Evolutionary conservation across 805 yeast species (phyloP), one percentile per base, ranked within the genome.

Genomic region (Ascoidea asiatica): DNA sequence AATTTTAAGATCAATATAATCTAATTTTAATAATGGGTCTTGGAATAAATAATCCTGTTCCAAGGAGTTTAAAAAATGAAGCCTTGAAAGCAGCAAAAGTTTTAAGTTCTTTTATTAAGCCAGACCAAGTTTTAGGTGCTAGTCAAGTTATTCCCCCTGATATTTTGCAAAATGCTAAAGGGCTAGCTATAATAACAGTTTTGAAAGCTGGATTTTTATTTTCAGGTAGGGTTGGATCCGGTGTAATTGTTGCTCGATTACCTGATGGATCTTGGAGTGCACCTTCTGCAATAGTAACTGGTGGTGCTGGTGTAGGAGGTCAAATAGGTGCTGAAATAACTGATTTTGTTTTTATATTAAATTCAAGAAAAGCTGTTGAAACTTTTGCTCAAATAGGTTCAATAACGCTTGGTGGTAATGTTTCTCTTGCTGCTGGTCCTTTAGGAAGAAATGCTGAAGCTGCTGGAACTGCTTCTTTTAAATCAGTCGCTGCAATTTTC

Each of bases 271-370:
- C 83, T 0, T 90, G 98, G 98, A 88, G 97, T 13, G 95, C 97
- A 2, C 98, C 98, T 1, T 81, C 95, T 2, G 98, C 97, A 7
- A 81, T 92, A 52, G 81, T 78, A 44, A 85, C 97, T 19, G 97
- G 95, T 3, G 98, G 97, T 54, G 97, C 97, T 4, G 97, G 98
- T 56, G 97, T 92, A 5, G 98, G 98, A 48, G 98, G 98, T 39
- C 94, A 88, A 66, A 76, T 92, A 51, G 98, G 98, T 38, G 89
- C 95, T 6, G 98, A 90, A 60, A 67, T 90, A 56, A 90, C 98
- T 1, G 97, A 90, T 66, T 90, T 90, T 58, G 96, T 90, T 22
- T 90, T 90, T 60, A 89, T 92, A 48, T 72, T 90, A 52, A 90
- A 92, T 65, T 77, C 84, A 13, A 71, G 75, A 43, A 76, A 88